phyloP scores from a whole-genome alignment of 164 flowering plant genomes.

The Buxus sempervirens region DNA sequence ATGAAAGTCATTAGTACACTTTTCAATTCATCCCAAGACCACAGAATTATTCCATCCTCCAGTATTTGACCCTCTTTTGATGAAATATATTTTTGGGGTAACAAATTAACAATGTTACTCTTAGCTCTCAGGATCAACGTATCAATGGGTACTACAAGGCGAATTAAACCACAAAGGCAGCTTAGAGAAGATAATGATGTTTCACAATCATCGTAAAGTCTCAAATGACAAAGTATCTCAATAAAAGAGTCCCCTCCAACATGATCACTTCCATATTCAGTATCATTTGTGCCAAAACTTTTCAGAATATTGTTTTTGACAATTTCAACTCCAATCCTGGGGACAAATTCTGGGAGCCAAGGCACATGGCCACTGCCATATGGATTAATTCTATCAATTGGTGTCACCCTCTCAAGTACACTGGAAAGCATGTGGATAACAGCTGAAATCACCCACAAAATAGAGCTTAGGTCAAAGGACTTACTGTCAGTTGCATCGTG shows the following conservation, averaged over 20 bases:
- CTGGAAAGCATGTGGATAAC: conserved; percentile 57
- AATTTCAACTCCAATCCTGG: conserved; percentile 58
- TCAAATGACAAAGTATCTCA: conserved; percentile 44
- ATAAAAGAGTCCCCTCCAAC: conserved; percentile 37
- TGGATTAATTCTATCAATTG: conserved; percentile 28
- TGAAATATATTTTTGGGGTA: conserved; percentile 13
- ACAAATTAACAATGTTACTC: conserved; percentile 13
- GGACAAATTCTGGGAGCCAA: conserved; percentile 76
- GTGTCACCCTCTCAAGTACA: conserved; percentile 57
- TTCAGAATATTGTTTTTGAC: conserved; percentile 46
- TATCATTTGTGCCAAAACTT: conserved; percentile 20
- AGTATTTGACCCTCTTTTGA: too few species aligned
- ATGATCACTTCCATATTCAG: conserved; percentile 11
- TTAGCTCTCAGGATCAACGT: conserved; percentile 47
- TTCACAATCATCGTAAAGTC: conserved; percentile 40
- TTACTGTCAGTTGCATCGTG: conserved; percentile 12
- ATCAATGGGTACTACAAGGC: conserved; percentile 41
- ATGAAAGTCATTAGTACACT: conserved; percentile 30
- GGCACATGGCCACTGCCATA: conserved; percentile 28
- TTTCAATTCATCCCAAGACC: conserved; percentile 40
- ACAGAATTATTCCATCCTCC: conserved; percentile 48
- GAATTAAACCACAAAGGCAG: conserved; percentile 64
- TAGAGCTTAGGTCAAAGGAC: conserved; percentile 24
- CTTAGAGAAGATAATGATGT: conserved; percentile 60
- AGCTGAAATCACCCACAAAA: conserved; percentile 77